Conservation (phyloP, 139 green algal species). For the Parachlorella kessleri region DNA sequence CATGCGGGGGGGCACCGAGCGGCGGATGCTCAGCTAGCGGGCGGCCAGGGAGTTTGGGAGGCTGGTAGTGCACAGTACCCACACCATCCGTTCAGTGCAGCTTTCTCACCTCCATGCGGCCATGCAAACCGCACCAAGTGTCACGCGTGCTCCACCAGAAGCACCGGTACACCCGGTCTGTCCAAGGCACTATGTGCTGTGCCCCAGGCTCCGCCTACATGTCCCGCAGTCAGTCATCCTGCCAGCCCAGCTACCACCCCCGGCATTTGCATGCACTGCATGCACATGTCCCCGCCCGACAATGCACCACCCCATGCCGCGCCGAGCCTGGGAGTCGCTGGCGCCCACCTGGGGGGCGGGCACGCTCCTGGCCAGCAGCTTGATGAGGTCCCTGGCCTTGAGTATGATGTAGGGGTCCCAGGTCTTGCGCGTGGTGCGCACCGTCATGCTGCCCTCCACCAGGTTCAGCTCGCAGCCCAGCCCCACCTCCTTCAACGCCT, state of each 20-base stretch:
- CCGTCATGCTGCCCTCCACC: slow-evolving; percentile 97
- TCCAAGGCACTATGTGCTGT: not conserved
- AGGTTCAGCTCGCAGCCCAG: slow-evolving; percentile 96
- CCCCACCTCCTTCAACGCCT: slow-evolving; percentile 85
- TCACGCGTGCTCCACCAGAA: no score
- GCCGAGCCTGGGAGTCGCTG: no score
- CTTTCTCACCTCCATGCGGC: no score
- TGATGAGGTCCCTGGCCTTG: slow-evolving; percentile 98
- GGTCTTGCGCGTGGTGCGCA: slow-evolving; percentile 97
- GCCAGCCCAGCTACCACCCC: not conserved
- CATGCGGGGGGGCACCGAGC: no score
- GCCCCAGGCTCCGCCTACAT: not conserved
- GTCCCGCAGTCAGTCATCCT: not conserved
- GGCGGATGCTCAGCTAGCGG: no score
- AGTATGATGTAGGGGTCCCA: slow-evolving; percentile 98
- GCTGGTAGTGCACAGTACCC: no score
- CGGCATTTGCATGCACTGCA: not conserved
- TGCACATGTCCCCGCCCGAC: no score
- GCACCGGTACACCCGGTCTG: no score
- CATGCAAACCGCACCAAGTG: no score
- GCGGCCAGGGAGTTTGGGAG: no score
- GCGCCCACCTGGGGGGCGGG: slow-evolving; percentile 86
- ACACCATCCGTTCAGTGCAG: no score
- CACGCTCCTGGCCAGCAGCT: slow-evolving; percentile 95
- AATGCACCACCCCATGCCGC: no score